phyloP scores from a whole-genome alignment of 2,329 filamentous ascomycete species.

The Davidsoniella australis region DNA sequence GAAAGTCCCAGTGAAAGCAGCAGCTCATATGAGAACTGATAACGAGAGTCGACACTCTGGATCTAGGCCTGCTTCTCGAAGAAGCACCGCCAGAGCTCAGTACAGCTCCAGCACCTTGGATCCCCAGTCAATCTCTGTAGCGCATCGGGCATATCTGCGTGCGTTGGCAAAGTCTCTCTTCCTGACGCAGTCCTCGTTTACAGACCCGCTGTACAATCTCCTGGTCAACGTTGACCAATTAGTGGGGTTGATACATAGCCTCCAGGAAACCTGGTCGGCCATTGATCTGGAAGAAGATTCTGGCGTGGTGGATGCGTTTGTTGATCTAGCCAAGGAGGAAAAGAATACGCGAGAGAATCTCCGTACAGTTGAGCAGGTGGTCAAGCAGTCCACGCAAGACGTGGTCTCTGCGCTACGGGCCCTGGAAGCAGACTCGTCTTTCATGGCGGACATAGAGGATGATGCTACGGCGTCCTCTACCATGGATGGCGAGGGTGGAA shows the following conservation, averaged over 20 bases:
- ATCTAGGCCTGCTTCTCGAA: conserved; percentile 30
- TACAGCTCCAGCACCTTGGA: conserved; percentile 35
- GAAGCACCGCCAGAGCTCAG: neutral
- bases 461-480: conserved; percentile 19
- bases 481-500: conserved; percentile 25
- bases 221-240: conserved; percentile 67
- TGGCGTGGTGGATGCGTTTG: conserved; percentile 60
- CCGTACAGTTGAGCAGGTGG: conserved; percentile 40
- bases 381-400: conserved; percentile 51
- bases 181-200: conserved; percentile 46
- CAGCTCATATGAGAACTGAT: conserved; percentile 11
- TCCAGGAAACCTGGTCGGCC: conserved; percentile 60
- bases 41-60: conserved; percentile 12
- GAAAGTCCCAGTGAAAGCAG: neutral
- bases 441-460: conserved; percentile 28
- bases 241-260: conserved; percentile 55
- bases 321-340: conserved; percentile 58
- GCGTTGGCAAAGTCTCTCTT: conserved; percentile 50
- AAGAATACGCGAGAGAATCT: conserved; percentile 47
- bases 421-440: conserved; percentile 28
- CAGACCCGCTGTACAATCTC: conserved; percentile 45
- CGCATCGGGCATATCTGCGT: conserved; percentile 61
- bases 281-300: conserved; percentile 70
- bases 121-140: conserved; percentile 66
- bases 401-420: conserved; percentile 40